Conservation (phyloP, 495 filamentous ascomycete genomes). For the Cercophora samala region DNA sequence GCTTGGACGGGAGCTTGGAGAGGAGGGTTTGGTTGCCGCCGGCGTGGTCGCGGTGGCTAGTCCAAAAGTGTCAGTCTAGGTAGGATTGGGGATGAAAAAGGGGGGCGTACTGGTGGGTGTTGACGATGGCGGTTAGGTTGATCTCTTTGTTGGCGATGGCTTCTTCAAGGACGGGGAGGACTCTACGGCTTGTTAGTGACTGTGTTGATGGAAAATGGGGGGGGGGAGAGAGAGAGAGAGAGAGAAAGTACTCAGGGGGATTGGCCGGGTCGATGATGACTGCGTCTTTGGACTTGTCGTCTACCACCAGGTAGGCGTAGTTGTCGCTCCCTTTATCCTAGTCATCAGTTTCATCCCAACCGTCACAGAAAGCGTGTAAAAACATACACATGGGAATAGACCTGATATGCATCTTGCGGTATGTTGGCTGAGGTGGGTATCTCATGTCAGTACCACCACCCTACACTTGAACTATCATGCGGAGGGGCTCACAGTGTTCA, state of each 20-base stretch:
- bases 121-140: conserved; percentile 84
- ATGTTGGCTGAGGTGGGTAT: conserved; percentile 38
- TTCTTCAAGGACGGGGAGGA: conserved; percentile 72
- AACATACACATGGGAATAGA: conserved; percentile 97
- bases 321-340: conserved; percentile 81
- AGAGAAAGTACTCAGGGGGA: conserved; percentile 71
- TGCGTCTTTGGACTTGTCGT: conserved; percentile 83
- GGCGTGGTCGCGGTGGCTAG: conserved; percentile 92
- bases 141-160: conserved; percentile 68
- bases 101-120: conserved; percentile 84
- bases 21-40: conserved; percentile 83
- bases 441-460: not conserved
- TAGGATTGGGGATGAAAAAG: not conserved
- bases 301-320: conserved; percentile 92
- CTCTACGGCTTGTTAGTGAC: conserved; percentile 50
- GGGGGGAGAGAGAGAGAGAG: too few species aligned
- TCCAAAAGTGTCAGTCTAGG: not conserved
- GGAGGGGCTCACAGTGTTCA: not conserved
- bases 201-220: too few species aligned
- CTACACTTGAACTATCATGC: not conserved
- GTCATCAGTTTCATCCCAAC: not conserved
- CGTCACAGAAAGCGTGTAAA: not conserved
- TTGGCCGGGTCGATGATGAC: conserved; percentile 94
- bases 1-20: conserved; percentile 54
- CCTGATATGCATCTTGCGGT: conserved; percentile 83